Percentiles rank a stretch among this genome's conserved stretches.
Conservation (phyloP, 257 asterid species). For the Solanum stenotomum region DNA sequence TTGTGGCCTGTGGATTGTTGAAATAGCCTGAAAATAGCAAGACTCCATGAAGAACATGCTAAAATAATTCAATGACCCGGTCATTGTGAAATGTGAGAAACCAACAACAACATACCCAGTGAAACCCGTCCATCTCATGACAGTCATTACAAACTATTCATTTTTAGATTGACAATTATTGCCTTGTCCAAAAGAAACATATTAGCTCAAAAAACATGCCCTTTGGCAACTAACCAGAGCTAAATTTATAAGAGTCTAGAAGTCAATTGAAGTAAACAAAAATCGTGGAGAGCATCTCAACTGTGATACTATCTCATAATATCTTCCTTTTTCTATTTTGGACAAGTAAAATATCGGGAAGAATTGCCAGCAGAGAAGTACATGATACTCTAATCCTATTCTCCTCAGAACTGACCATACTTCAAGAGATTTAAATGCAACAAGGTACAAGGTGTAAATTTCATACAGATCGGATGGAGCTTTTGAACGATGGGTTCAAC, state of each 20-base stretch:
- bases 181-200: background rate
- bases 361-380: background rate
- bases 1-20: constrained; percentile 69
- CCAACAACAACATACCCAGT: background rate
- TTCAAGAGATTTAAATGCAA: background rate
- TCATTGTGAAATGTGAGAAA: background rate
- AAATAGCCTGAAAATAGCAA: constrained; percentile 51
- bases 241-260: background rate
- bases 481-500: background rate
- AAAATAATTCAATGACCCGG: background rate
- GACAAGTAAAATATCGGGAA: background rate
- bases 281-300: background rate
- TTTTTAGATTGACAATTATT: background rate
- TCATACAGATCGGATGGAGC: background rate
- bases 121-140: background rate
- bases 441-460: background rate
- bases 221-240: background rate
- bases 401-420: background rate
- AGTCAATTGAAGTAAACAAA: background rate
- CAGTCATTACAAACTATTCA: background rate
- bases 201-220: background rate
- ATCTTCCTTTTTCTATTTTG: background rate
- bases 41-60: background rate
- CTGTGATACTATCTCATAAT: background rate
- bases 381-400: background rate